Conservation (phyloP, 2,329 filamentous ascomycete species). For the Erysiphe pulchra region DNA sequence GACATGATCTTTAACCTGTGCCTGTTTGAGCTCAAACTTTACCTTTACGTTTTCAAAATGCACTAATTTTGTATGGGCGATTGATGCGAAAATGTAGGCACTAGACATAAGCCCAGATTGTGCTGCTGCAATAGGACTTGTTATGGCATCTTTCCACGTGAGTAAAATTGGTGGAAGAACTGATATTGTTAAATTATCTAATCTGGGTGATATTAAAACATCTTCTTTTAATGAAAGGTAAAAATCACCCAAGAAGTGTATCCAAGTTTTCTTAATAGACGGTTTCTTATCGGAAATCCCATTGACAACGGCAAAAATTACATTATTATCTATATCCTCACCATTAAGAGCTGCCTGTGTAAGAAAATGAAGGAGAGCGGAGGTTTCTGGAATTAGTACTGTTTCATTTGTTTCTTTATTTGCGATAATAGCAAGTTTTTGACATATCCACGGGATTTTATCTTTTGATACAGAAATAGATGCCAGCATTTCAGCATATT, state of each 20-base stretch:
- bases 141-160: slow-evolving; percentile 49
- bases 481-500: slow-evolving; percentile 60
- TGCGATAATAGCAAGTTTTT: slow-evolving; percentile 39
- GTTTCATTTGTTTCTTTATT: slow-evolving; percentile 74
- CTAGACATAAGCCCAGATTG: slow-evolving; percentile 65
- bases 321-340: slow-evolving; percentile 34
- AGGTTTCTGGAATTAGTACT: slow-evolving; percentile 52
- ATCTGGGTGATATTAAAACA: slow-evolving; percentile 21
- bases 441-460: slow-evolving; percentile 39
- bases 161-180: slow-evolving; percentile 32
- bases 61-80: slow-evolving; percentile 28
- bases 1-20: slow-evolving; percentile 35
- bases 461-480: slow-evolving; percentile 31
- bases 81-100: slow-evolving; percentile 46
- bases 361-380: slow-evolving; percentile 40
- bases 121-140: slow-evolving; percentile 53
- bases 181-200: slow-evolving; percentile 25
- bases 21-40: slow-evolving; percentile 31
- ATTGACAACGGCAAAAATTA: slow-evolving; percentile 49
- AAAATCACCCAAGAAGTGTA: slow-evolving; percentile 45
- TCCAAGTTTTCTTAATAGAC: slow-evolving; percentile 54
- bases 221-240: slow-evolving; percentile 30
- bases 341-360: slow-evolving; percentile 33
- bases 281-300: slow-evolving; percentile 69
- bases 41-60: slow-evolving; percentile 28